A percentile compares a stretch with the other conserved stretches of the same genome.
phyloP scores from a whole-genome alignment of 176 grass and related monocot genomes.

The Themeda triandra region DNA sequence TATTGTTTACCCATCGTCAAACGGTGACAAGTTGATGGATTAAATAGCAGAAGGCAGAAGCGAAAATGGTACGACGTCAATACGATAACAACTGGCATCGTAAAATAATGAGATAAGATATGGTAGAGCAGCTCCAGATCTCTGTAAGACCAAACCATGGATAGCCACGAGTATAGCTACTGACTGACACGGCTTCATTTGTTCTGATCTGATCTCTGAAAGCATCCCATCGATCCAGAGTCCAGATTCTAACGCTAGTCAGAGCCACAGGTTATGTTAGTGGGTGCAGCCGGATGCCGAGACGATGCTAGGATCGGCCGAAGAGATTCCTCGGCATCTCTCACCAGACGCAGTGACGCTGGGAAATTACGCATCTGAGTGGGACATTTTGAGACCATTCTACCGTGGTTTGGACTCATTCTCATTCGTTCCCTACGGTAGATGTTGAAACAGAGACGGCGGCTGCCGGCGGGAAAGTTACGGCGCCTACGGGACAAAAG shows the following conservation, averaged over 20 bases:
- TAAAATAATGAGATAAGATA: background rate
- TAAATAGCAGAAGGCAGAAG: background rate
- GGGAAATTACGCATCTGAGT: background rate
- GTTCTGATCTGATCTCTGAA: background rate
- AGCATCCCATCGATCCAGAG: background rate
- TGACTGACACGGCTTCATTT: background rate
- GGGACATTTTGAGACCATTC: background rate
- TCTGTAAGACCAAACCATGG: no score
- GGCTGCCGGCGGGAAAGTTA: background rate
- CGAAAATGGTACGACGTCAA: background rate
- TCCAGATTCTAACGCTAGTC: background rate
- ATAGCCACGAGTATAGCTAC: no score
- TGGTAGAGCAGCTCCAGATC: background rate
- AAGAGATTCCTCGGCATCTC: slow-evolving; percentile 28
- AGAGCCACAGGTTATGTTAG: background rate
- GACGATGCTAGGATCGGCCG: slow-evolving; percentile 10
- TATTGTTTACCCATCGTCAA: background rate
- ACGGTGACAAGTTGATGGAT: background rate
- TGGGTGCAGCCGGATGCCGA: background rate
- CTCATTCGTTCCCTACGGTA: no score
- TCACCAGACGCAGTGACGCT: background rate
- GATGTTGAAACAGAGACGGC: background rate
- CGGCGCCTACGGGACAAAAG: background rate
- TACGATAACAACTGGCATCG: background rate
- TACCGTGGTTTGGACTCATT: background rate